Conservation (phyloP, 176 grass and related monocot species). For the Phragmites australis region DNA sequence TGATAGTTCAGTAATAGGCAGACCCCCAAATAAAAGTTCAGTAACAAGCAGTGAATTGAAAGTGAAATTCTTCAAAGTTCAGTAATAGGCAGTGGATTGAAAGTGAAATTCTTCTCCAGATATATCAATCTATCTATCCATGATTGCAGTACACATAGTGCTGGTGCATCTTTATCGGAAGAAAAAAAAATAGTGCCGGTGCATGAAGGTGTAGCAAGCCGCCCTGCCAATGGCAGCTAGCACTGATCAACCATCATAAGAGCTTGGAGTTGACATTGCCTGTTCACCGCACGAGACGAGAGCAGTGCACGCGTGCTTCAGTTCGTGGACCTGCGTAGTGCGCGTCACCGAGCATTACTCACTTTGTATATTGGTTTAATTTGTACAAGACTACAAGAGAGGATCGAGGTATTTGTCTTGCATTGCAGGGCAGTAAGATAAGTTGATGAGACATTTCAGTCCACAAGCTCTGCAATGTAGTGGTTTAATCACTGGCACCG, state of each 20-base stretch:
- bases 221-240: neutral
- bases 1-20: neutral
- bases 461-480: neutral
- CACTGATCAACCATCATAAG: neutral
- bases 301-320: neutral
- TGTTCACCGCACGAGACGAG: neutral
- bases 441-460: neutral
- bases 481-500: conserved; percentile 21
- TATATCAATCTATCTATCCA: neutral
- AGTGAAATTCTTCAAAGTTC: too few relatives aligned
- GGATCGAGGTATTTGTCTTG: too few relatives aligned
- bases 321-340: neutral
- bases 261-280: neutral
- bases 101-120: neutral
- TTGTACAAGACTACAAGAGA: neutral
- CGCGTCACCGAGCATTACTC: conserved; percentile 13
- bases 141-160: too few relatives aligned
- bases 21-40: too few relatives aligned
- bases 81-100: neutral
- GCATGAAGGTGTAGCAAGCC: neutral
- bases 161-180: too few relatives aligned
- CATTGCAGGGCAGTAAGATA: neutral
- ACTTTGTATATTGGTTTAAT: neutral
- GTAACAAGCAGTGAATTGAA: neutral
- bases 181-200: neutral